Percentiles rank a stretch among this genome's conserved stretches.
phyloP scores from a whole-genome alignment of 306 rosid species.

The Echinosophora koreensis region DNA sequence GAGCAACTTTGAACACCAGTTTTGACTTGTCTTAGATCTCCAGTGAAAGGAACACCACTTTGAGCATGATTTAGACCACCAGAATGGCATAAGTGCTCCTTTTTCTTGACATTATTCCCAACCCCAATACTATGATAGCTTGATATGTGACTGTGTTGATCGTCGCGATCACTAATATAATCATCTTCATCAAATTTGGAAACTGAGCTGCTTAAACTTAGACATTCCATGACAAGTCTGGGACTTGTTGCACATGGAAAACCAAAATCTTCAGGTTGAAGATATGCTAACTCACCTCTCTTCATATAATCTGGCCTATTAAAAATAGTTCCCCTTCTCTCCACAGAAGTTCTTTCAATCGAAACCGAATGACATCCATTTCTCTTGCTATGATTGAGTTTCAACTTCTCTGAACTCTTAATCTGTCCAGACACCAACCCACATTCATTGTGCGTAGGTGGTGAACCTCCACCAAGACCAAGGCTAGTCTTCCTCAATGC shows the following conservation, averaged over 20 bases:
- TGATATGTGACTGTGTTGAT: constrained; percentile 57
- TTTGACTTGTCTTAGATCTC: constrained; percentile 54
- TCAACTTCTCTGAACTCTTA: constrained; percentile 53
- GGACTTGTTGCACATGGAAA: constrained; percentile 91
- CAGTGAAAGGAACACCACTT: constrained; percentile 51
- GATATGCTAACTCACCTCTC: constrained; percentile 65
- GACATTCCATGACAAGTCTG: constrained; percentile 91
- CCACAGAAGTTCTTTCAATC: constrained; percentile 49
- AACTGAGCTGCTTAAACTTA: constrained; percentile 85
- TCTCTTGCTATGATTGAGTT: constrained; percentile 53
- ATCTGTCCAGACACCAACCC: constrained; percentile 49
- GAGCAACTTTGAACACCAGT: constrained; percentile 54
- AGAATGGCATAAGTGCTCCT: constrained; percentile 53
- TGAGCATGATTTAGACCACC: constrained; percentile 54
- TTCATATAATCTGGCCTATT: constrained; percentile 60
- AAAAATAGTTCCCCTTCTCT: constrained; percentile 52
- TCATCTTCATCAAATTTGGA: constrained; percentile 58
- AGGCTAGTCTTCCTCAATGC: constrained; percentile 45
- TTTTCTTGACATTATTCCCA: constrained; percentile 56
- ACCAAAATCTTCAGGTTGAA: constrained; percentile 73
- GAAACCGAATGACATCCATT: constrained; percentile 50
- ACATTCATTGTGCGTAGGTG: constrained; percentile 47
- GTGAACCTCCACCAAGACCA: constrained; percentile 57
- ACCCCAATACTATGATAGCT: constrained; percentile 47
- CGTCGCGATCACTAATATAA: constrained; percentile 52